Evolutionary conservation across 352 stramenopile species (phyloP).

Genomic region (Pythium guiyangense): DNA sequence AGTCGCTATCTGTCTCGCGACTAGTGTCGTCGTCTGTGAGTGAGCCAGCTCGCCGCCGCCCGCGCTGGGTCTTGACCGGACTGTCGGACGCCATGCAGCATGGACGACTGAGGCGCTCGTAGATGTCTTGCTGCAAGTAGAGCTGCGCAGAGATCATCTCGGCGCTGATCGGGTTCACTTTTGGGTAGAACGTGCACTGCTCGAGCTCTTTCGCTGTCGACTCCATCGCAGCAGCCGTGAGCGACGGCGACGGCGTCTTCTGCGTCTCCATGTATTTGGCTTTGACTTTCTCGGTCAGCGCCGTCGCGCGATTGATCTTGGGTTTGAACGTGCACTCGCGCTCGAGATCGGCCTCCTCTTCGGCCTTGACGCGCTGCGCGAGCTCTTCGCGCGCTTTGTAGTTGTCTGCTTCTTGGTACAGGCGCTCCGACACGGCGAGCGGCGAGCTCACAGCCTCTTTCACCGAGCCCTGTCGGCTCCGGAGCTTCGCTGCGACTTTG

Average conservation of each 20-base stretch:
- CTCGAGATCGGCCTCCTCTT: constrained; percentile 68
- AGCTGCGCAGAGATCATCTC: constrained; percentile 83
- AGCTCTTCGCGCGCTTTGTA: constrained; percentile 73
- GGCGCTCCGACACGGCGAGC: constrained; percentile 50
- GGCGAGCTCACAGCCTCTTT: constrained; percentile 19
- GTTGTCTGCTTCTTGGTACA: constrained; percentile 76
- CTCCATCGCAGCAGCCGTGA: constrained; percentile 54
- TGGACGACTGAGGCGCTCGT: constrained; percentile 70
- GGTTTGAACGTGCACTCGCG: constrained; percentile 75
- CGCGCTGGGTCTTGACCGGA: constrained; percentile 1
- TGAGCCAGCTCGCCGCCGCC: constrained; percentile 16
- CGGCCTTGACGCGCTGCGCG: constrained; percentile 47
- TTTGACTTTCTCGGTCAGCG: constrained; percentile 47
- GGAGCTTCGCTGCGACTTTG: constrained; percentile 58
- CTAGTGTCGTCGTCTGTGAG: constrained; percentile 15
- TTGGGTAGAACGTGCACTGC: constrained; percentile 75
- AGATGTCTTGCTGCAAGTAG: constrained; percentile 85
- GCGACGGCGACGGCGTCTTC: constrained; percentile 24
- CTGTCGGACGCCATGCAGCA: constrained; percentile 24
- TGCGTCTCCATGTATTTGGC: constrained; percentile 73
- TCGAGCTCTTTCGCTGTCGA: constrained; percentile 54
- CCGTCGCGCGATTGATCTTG: constrained; percentile 43
- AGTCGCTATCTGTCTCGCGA: constrained; percentile 18
- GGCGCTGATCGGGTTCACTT: constrained; percentile 66
- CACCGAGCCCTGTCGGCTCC: constrained; percentile 26